Evolutionary conservation across 495 filamentous ascomycete species (phyloP).

Genomic region (Penicillium antarcticum): DNA sequence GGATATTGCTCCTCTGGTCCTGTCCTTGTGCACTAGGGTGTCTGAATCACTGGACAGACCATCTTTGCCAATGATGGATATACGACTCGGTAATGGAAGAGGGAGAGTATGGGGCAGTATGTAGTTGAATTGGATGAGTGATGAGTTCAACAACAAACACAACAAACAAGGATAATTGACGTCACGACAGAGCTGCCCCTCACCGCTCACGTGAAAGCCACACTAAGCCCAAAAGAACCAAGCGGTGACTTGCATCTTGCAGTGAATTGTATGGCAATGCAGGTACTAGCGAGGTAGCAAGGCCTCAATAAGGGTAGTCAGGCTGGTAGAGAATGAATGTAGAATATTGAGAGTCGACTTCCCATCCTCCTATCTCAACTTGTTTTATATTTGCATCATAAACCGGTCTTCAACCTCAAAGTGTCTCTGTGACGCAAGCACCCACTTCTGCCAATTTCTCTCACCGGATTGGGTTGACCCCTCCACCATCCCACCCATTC

Average conservation of each 20-base stretch:
- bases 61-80: constrained; percentile 41
- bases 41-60: constrained; percentile 40
- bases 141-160: too few relatives aligned
- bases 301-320: not conserved
- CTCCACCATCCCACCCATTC: constrained; percentile 21
- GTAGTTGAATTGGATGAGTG: too few relatives aligned
- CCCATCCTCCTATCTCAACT: not conserved
- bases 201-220: constrained; percentile 3
- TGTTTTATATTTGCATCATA: not conserved
- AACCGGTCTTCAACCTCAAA: not conserved
- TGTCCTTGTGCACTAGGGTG: constrained; percentile 34
- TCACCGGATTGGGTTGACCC: constrained; percentile 40
- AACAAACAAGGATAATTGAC: not conserved
- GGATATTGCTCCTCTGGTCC: constrained; percentile 36
- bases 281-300: constrained; percentile 1
- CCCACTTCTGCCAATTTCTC: constrained; percentile 41
- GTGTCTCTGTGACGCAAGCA: constrained; percentile 35
- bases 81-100: constrained; percentile 31
- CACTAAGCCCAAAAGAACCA: constrained; percentile 9
- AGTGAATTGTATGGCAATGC: constrained; percentile 3
- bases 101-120: not conserved
- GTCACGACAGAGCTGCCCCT: not conserved
- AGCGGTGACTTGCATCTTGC: constrained; percentile 14
- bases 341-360: too few relatives aligned
- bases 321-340: not conserved